These are phyloP conservation scores for Corrigiola litoralis DNA, from an alignment of 179 eudicot species.

Conservation along the genomic window DNA sequence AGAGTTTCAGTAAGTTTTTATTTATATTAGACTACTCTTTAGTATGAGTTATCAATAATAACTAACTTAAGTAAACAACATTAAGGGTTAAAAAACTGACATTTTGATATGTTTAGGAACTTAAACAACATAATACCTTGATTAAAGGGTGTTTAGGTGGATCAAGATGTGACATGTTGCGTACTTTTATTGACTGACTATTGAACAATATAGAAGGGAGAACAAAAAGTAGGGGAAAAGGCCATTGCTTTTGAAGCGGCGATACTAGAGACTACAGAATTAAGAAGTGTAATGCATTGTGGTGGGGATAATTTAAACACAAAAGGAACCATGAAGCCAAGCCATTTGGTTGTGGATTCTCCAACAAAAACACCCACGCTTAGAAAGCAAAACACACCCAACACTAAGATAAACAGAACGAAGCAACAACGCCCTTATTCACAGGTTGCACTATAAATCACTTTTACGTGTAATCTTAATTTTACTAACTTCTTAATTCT, in stretches of 20 bases:
- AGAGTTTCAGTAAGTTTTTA: too few relatives aligned
- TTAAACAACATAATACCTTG: constrained; percentile 23
- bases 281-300: not conserved
- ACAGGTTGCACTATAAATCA: constrained; percentile 5
- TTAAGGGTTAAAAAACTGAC: too few relatives aligned
- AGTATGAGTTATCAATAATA: too few relatives aligned
- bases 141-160: constrained; percentile 28
- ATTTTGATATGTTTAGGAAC: not conserved
- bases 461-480: not conserved
- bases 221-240: constrained; percentile 1
- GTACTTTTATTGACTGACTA: constrained; percentile 12
- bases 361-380: constrained; percentile 72
- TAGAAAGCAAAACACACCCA: constrained; percentile 34
- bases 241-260: constrained; percentile 19
- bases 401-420: constrained; percentile 13
- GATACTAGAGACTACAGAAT: not conserved
- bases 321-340: constrained; percentile 28
- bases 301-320: not conserved
- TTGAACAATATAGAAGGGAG: not conserved
- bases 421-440: not conserved
- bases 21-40: too few relatives aligned
- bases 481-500: not conserved
- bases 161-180: constrained; percentile 28
- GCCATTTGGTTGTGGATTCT: constrained; percentile 52
- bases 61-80: too few relatives aligned